Percentiles rank a stretch among this genome's conserved stretches.
These are phyloP conservation scores for Pythium brachiatum DNA, from an alignment of 352 stramenopile genomes.

Conservation along the genomic window DNA sequence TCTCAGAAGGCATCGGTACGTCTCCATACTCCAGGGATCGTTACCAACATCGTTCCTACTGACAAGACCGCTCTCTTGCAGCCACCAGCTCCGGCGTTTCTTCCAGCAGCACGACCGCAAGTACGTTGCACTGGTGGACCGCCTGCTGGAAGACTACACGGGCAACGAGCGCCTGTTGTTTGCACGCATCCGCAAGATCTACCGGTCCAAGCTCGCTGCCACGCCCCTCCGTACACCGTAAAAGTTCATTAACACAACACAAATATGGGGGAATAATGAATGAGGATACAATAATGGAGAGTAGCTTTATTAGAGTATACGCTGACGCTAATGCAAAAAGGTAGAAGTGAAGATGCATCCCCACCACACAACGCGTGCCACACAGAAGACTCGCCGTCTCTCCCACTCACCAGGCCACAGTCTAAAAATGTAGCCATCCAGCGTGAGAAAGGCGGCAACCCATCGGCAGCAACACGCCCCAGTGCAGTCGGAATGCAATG, in stretches of 20 bases:
- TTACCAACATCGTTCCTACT: too few relatives aligned
- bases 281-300: conserved; percentile 20
- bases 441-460: not conserved
- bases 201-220: conserved; percentile 16
- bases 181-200: conserved; percentile 42
- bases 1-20: conserved; percentile 36
- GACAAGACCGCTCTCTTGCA: conserved; percentile 5
- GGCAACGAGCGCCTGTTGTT: conserved; percentile 59
- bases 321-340: conserved; percentile 25
- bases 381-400: not conserved
- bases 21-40: too few relatives aligned
- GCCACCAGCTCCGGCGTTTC: conserved; percentile 38
- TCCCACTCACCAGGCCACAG: not conserved
- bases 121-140: conserved; percentile 38
- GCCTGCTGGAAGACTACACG: conserved; percentile 45
- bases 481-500: not conserved
- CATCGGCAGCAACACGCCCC: too few relatives aligned
- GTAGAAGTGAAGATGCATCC: not conserved
- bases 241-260: not conserved
- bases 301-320: conserved; percentile 33
- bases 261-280: not conserved
- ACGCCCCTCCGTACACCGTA: conserved; percentile 1
- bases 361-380: not conserved
- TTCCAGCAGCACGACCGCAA: conserved; percentile 46
- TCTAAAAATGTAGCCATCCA: not conserved